These are phyloP conservation scores for Penicillium arizonense DNA, from an alignment of 495 filamentous ascomycete genomes.

Conservation along the genomic window DNA sequence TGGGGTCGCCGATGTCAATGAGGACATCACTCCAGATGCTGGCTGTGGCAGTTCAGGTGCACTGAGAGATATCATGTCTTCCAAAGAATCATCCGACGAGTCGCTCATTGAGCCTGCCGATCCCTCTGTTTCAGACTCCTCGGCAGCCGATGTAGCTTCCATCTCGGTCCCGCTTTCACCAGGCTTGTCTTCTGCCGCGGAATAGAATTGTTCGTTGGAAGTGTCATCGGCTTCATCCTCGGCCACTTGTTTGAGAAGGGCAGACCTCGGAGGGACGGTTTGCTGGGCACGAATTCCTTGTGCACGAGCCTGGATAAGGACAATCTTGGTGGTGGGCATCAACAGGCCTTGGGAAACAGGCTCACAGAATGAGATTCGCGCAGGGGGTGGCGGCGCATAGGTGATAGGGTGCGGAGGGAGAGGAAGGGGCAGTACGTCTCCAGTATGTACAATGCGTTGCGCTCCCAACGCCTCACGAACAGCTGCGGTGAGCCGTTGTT, in stretches of 20 bases:
- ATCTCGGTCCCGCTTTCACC: slow-evolving; percentile 59
- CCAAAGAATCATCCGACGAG: slow-evolving; percentile 73
- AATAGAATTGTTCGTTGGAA: slow-evolving; percentile 84
- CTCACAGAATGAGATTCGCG: slow-evolving; percentile 61
- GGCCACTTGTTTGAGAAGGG: slow-evolving; percentile 55
- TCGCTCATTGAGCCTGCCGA: slow-evolving; percentile 56
- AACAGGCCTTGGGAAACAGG: slow-evolving; percentile 84
- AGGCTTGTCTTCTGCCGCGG: slow-evolving; percentile 72
- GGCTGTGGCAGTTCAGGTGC: slow-evolving; percentile 72
- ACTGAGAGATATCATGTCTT: slow-evolving; percentile 80
- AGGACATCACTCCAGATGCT: slow-evolving; percentile 65
- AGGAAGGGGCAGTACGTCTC: slow-evolving; percentile 80
- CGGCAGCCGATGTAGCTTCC: slow-evolving; percentile 49
- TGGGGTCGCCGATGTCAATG: slow-evolving; percentile 69
- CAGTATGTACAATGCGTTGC: slow-evolving; percentile 74
- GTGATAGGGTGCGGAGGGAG: slow-evolving; percentile 86
- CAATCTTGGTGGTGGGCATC: slow-evolving; percentile 65
- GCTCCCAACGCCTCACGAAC: slow-evolving; percentile 69
- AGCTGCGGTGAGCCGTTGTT: slow-evolving; percentile 71
- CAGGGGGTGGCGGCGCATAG: slow-evolving; percentile 77
- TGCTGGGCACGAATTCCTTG: slow-evolving; percentile 33
- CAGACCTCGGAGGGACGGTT: slow-evolving; percentile 26
- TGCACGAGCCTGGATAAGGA: slow-evolving; percentile 62
- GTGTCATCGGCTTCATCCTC: slow-evolving; percentile 76
- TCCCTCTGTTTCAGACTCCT: slow-evolving; percentile 52